Percentiles rank a stretch among this genome's conserved stretches.
phyloP scores from a whole-genome alignment of 2,329 filamentous ascomycete species.

The Tolypocladium inflatum region DNA sequence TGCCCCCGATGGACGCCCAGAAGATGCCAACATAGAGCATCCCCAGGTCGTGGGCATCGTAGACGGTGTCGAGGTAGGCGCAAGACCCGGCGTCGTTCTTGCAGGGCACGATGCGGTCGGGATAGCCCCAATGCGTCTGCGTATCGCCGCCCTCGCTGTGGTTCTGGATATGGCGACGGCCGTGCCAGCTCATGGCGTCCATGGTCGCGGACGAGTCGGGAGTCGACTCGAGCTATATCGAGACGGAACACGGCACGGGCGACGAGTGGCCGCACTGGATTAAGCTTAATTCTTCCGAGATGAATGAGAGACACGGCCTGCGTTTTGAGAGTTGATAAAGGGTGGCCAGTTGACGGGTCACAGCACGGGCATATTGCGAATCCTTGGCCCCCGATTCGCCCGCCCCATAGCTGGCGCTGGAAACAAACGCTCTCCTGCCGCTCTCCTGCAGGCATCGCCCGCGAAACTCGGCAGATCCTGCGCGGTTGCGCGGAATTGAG shows the following conservation, averaged over 20 bases:
- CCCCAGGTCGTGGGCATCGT: slow-evolving; percentile 35
- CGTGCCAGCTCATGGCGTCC: slow-evolving; percentile 5
- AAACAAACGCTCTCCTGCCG: background rate
- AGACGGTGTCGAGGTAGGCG: slow-evolving; percentile 41
- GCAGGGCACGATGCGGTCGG: slow-evolving; percentile 34
- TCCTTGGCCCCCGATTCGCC: background rate
- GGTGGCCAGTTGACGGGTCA: too few species aligned
- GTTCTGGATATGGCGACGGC: slow-evolving; percentile 32
- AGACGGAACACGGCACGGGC: background rate
- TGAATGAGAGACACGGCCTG: background rate
- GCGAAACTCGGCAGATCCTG: background rate
- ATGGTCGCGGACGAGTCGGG: background rate
- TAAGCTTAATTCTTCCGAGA: background rate
- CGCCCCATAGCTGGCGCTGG: background rate
- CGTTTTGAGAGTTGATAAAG: too few species aligned
- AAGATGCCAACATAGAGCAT: slow-evolving; percentile 42
- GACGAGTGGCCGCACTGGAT: background rate
- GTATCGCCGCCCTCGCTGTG: slow-evolving; percentile 22
- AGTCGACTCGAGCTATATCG: background rate
- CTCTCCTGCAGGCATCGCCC: background rate
- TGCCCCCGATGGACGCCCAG: slow-evolving; percentile 34
- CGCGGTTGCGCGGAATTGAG: slow-evolving; percentile 24
- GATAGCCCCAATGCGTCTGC: slow-evolving; percentile 37
- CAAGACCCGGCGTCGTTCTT: slow-evolving; percentile 36
- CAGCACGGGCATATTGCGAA: background rate